Evolutionary conservation across 441 rosid species (phyloP).

Genomic region (Erodium moschatum): DNA sequence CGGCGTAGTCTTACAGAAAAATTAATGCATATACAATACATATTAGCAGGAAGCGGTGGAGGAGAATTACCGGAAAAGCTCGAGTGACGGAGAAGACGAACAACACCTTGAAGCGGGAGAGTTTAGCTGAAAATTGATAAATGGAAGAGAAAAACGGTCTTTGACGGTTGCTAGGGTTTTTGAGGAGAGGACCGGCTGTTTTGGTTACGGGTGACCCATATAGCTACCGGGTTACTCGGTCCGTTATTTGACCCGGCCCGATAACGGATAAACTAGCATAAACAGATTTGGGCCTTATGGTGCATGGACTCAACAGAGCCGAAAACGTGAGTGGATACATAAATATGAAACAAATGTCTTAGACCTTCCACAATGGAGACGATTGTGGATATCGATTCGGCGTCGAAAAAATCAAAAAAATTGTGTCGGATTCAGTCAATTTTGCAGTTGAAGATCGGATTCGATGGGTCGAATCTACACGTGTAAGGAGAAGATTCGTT

Average conservation of each 20-base stretch:
- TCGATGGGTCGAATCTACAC: too few species aligned
- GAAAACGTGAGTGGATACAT: too few species aligned
- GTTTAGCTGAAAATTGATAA: not conserved
- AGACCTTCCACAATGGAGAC: too few species aligned
- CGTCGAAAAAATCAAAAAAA: too few species aligned
- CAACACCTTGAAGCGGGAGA: not conserved
- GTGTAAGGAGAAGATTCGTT: too few species aligned
- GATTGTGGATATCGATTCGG: too few species aligned
- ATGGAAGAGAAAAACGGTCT: not conserved
- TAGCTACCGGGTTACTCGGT: not conserved
- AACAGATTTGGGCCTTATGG: too few species aligned
- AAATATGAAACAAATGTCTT: too few species aligned
- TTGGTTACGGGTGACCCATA: not conserved
- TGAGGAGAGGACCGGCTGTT: not conserved
- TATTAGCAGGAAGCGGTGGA: not conserved
- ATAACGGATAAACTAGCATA: too few species aligned
- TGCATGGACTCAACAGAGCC: too few species aligned
- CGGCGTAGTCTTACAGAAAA: not conserved
- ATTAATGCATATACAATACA: not conserved
- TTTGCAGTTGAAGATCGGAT: too few species aligned
- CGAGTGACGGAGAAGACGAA: not conserved
- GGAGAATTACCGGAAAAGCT: not conserved
- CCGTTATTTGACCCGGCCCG: not conserved
- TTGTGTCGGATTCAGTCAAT: too few species aligned
- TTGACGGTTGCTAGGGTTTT: not conserved